Base-by-base conservation (phyloP, 2,329 filamentous ascomycete species). In the Neofusicoccum kwambonambiense region DNA sequence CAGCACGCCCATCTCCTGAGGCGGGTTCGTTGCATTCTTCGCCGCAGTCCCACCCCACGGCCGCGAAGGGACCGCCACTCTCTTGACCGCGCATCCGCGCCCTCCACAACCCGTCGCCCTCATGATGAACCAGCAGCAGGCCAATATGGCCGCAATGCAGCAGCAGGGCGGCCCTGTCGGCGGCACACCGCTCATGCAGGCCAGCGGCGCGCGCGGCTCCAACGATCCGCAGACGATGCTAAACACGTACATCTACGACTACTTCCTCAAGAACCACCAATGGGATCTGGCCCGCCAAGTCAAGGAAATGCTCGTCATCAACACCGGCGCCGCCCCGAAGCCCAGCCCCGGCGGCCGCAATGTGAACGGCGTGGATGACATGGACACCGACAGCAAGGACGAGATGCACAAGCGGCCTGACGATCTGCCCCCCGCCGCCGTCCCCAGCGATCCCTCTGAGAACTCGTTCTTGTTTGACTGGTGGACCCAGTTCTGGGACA, bases 401-500 rank as follows among this genome's bases (percentile, higher is more conserved):
- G 89, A 90, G 68, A 79, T 90, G 66, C 89, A 91, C 69, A 93
- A 94, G 75, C 84, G 90, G 49, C 91, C 91, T 0, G 86, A 89
- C 65, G 93, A 96, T 73, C 84, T 98, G 44, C 94, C 94, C 4
- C 84, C 86, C 6, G 89, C 92, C 12, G 88, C 87, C 68, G 82
- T 92, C 5, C 87, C 89, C 12, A 84, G 68, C 42, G 69, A 83
- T 56, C 83, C 83, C 67, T 85, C 85, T 63, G 90, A 90, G 72
- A 90, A 86, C 67, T 92, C 91, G 31, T 98, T 99, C 73, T 83
- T 99, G n/a, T 90, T 92, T 70, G 95, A 98, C 73, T 99, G 95
- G 95, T 99, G 96, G 82, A 92, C 89, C 74, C 86, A 97, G 61
- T 99, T 99, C 78, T 98, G 93, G 93, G 95, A 99, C 73, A 92